Evolutionary conservation across 306 rosid genomes (phyloP).

Genomic region (Inga oerstediana): DNA sequence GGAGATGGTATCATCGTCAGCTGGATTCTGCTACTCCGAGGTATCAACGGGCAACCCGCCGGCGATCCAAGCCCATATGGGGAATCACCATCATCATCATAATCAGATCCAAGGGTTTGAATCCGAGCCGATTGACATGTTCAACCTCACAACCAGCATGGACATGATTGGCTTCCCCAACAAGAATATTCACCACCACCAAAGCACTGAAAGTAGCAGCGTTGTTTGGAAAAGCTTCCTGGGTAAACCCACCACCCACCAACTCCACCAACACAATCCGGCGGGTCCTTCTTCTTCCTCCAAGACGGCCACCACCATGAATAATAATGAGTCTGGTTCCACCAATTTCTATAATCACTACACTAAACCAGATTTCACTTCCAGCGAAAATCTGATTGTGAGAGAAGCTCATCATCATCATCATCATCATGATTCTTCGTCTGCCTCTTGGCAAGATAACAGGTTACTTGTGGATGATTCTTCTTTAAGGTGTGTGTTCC

Average conservation of each 20-base stretch:
- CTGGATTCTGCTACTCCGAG: slow-evolving; percentile 58
- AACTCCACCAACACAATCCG: slow-evolving; percentile 1
- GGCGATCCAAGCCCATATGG: slow-evolving; percentile 40
- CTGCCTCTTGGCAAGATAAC: slow-evolving; percentile 48
- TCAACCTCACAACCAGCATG: slow-evolving; percentile 60
- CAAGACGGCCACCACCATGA: slow-evolving; percentile 35
- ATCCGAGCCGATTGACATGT: slow-evolving; percentile 54
- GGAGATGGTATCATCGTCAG: slow-evolving; percentile 46
- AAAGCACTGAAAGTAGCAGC: slow-evolving; percentile 17
- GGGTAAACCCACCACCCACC: slow-evolving; percentile 12
- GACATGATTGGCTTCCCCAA: slow-evolving; percentile 62
- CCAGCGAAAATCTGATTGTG: slow-evolving; percentile 44
- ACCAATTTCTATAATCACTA: slow-evolving; percentile 39
- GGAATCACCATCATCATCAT: slow-evolving; percentile 5
- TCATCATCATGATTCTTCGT: slow-evolving; percentile 18
- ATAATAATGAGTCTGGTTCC: slow-evolving; percentile 26
- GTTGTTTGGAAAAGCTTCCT: slow-evolving; percentile 43
- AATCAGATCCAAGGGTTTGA: slow-evolving; percentile 60
- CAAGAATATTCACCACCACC: slow-evolving; percentile 43
- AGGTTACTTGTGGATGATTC: slow-evolving; percentile 59
- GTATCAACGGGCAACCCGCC: slow-evolving; percentile 46
- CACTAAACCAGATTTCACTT: slow-evolving; percentile 44
- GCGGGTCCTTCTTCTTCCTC: slow-evolving; percentile 49
- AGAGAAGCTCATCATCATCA: slow-evolving; percentile 21
- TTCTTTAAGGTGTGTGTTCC: slow-evolving; percentile 72